These are phyloP conservation scores for Maudiozyma bulderi DNA, from an alignment of 805 yeast genomes.

Conservation along the genomic window DNA sequence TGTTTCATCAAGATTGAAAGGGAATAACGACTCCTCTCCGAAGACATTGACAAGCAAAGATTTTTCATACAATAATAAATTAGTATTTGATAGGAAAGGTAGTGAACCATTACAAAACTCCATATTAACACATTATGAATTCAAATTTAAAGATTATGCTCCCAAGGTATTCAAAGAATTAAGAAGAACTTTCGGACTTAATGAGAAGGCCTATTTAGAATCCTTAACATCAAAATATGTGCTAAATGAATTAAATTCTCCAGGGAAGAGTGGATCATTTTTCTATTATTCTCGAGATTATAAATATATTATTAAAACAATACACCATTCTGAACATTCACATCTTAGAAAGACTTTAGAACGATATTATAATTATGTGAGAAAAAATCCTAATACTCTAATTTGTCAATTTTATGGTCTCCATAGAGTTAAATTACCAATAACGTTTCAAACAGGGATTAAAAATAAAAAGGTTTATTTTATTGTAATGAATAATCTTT, in stretches of 20 bases:
- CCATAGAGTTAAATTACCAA: conserved; percentile 86
- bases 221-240: conserved; percentile 90
- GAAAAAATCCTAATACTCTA: conserved; percentile 75
- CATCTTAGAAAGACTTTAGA: conserved; percentile 65
- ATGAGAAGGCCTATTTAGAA: conserved; percentile 89
- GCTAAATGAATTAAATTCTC: conserved; percentile 84
- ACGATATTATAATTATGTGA: conserved; percentile 73
- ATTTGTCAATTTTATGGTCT: conserved; percentile 94
- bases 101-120: conserved; percentile 48
- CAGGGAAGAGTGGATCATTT: conserved; percentile 94
- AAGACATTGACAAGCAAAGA: conserved; percentile 51
- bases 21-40: neutral
- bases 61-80: conserved; percentile 60
- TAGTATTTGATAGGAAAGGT: conserved; percentile 81
- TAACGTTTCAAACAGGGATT: conserved; percentile 31
- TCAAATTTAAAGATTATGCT: conserved; percentile 93
- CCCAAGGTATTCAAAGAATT: conserved; percentile 88
- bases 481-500: conserved; percentile 91
- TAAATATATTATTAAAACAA: conserved; percentile 89
- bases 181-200: conserved; percentile 69
- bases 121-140: conserved; percentile 54
- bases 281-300: conserved; percentile 92
- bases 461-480: conserved; percentile 73
- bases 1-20: conserved; percentile 54
- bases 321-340: conserved; percentile 85